Evolutionary conservation across 2,329 filamentous ascomycete genomes (phyloP), one percentile per base, ranked within the genome.

Genomic region (Coleophoma cylindrospora): DNA sequence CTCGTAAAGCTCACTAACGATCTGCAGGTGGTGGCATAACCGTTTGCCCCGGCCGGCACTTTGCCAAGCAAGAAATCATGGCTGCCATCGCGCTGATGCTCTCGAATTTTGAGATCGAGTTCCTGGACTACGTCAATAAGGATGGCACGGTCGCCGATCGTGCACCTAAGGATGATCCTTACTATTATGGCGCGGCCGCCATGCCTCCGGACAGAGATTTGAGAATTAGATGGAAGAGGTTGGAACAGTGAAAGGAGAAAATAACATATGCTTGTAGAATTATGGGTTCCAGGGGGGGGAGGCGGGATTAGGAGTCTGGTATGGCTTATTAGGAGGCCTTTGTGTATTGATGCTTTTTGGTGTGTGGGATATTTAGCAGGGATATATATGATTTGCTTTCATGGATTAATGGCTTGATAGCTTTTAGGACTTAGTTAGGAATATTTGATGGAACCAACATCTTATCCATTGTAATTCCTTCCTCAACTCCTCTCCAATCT

Each of bases 21-120:
- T 41, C 38, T 21, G 38, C 14, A 44, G 41, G 14, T 10, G 21
- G 19, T 44, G 19, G 41, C 13, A 38, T 38, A 38, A 38, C 48
- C 4, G 46, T 47, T 19, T 50, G 48, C 32, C 48, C 48, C 17
- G 48, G 48, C 10, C 17, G 48, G 33, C 19, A 46, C 12, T 50
- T 50, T 27, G 48, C 48, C 15, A 50, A 50, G 15, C 48, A 50
- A 40, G 48, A 50, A 41, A 38, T 50, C 15, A 46, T 50, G 45
- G 48, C 48, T 15, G 27, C 27, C 22, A 40, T 50, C 15, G 48
- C 48, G 4, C 32, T 37, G 17, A 17, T 50, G 3, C 22, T 50
- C 15, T 43, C 43, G 21, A 45, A 34, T n/a, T 50, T 50, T 15
- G 48, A 50, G 13, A 21, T 50, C 41, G 47, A 48, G 22, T n/a